Evolutionary conservation across 2,329 filamentous ascomycete genomes (phyloP).

Genomic region (Ophiocordyceps robertsii): DNA sequence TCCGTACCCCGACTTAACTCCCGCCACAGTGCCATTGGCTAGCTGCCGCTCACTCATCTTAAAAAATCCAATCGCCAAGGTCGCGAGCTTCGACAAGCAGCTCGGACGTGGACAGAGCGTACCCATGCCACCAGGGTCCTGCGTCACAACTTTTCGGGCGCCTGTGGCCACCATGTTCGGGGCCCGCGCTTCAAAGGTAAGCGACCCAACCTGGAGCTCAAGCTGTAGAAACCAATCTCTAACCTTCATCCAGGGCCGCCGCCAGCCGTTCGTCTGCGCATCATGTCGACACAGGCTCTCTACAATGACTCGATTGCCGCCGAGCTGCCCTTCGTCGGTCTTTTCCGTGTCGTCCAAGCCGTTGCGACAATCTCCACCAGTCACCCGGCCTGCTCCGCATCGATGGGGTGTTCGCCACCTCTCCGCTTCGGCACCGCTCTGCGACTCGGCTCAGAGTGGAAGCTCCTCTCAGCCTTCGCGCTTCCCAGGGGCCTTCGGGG

Average conservation of each 20-base stretch:
- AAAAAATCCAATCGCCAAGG: too few relatives aligned
- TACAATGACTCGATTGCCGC: conserved; percentile 5
- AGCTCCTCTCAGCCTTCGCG: conserved; percentile 7
- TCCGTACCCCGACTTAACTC: too few relatives aligned
- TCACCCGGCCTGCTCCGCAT: conserved; percentile 1
- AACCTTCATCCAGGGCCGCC: conserved; percentile 15
- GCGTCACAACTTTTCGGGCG: too few relatives aligned
- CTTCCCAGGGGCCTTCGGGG: conserved; percentile 12
- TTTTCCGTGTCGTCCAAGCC: background rate
- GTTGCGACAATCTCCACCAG: background rate
- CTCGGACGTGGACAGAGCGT: too few relatives aligned
- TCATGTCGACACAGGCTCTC: conserved; percentile 21
- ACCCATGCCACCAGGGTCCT: too few relatives aligned
- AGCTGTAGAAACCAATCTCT: background rate
- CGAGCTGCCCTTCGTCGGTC: background rate
- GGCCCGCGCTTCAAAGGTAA: conserved; percentile 18
- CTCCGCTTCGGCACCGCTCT: conserved; percentile 13
- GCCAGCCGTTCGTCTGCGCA: conserved; percentile 26
- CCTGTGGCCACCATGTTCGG: conserved; percentile 25
- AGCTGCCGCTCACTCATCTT: too few relatives aligned
- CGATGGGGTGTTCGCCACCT: conserved; percentile 9
- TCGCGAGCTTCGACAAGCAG: background rate
- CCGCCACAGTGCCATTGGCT: too few relatives aligned
- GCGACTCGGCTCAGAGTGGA: conserved; percentile 7
- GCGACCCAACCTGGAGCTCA: conserved; percentile 10